Percentiles rank a stretch among this genome's conserved stretches.
Conservation (phyloP, 331 rosid genomes). For the Acacia concinna region DNA sequence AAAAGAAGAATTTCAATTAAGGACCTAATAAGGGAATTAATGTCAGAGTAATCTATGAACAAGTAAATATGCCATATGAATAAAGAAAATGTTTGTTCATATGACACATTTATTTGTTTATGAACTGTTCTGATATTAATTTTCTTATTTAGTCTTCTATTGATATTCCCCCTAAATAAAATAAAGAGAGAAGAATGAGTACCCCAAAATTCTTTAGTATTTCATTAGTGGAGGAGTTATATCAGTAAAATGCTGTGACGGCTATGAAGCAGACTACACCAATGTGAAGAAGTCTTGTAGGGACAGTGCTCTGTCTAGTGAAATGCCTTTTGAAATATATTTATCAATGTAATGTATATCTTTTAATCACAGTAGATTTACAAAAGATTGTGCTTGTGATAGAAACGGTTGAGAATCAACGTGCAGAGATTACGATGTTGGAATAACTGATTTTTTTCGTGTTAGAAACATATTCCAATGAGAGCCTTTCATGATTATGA, state of each 20-base stretch:
- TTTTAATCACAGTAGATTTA: neutral
- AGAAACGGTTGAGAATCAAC: neutral
- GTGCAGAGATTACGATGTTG: neutral
- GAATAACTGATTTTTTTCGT: neutral
- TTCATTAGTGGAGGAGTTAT: neutral
- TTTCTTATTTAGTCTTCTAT: too few species aligned
- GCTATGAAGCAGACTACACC: neutral
- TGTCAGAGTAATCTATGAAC: too few species aligned
- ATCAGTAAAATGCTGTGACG: neutral
- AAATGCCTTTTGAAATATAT: neutral
- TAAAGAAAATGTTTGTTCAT: too few species aligned
- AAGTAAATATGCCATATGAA: too few species aligned
- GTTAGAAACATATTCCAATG: neutral
- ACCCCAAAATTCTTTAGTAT: neutral
- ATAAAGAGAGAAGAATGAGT: neutral
- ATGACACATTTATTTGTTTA: too few species aligned
- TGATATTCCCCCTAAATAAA: too few species aligned
- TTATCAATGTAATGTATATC: neutral
- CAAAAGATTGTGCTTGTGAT: neutral
- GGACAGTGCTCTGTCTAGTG: neutral
- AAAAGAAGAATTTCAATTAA: too few species aligned
- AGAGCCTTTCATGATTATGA: neutral
- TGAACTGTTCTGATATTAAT: too few species aligned
- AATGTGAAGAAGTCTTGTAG: neutral
- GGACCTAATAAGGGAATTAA: too few species aligned